Conservation (phyloP, 352 stramenopile species). For the Poterioochromonas sp. region DNA sequence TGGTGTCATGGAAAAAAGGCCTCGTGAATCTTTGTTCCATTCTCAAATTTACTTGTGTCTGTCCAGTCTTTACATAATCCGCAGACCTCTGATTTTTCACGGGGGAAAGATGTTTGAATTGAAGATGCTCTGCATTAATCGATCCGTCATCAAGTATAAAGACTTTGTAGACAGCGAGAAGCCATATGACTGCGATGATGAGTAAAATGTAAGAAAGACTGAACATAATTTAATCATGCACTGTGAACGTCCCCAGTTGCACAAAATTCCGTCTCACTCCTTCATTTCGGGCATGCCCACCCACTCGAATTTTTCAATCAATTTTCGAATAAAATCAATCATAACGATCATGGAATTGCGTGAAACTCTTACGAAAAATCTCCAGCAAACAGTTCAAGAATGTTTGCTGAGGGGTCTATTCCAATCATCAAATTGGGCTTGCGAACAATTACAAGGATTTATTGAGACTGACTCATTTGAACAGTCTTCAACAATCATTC, state of each 20-base stretch:
- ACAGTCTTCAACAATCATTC: neutral
- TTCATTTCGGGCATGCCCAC: too few relatives aligned
- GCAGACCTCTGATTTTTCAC: neutral
- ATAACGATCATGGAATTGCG: neutral
- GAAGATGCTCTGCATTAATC: too few relatives aligned
- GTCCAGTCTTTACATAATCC: neutral
- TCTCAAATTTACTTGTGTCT: neutral
- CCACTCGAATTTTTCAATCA: too few relatives aligned
- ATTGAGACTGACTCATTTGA: neutral
- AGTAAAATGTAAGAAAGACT: too few relatives aligned
- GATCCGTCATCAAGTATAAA: slow-evolving; percentile 31
- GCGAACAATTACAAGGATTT: slow-evolving; percentile 55
- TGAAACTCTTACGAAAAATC: neutral
- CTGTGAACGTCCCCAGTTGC: too few relatives aligned
- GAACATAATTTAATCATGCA: too few relatives aligned
- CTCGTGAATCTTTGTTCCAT: neutral
- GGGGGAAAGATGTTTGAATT: neutral
- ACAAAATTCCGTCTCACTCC: too few relatives aligned
- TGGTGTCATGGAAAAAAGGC: neutral
- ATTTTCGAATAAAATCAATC: too few relatives aligned
- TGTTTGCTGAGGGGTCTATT: slow-evolving; percentile 47
- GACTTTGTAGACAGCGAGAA: slow-evolving; percentile 21
- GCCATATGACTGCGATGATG: neutral
- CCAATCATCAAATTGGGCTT: slow-evolving; percentile 54
- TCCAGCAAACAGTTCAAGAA: neutral